phyloP scores from a whole-genome alignment of 108 stramenopile species.

The Craspedostauros australis region DNA sequence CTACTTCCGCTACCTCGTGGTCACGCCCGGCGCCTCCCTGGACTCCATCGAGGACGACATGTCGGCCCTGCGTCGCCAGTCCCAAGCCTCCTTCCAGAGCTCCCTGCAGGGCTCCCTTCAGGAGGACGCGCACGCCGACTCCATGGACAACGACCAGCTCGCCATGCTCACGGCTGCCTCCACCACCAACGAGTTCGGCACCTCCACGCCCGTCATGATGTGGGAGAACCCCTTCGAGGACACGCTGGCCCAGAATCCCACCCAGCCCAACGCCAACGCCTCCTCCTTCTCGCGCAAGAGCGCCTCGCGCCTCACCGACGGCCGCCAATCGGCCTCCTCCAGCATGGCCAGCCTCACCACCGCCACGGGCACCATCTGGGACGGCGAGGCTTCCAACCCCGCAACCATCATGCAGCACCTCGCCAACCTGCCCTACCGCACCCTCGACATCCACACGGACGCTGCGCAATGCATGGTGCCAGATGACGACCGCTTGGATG shows the following conservation, averaged over 20 bases:
- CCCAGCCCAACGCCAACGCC: neutral
- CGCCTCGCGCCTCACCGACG: conserved; percentile 1
- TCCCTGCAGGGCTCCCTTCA: neutral
- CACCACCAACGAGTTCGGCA: conserved; percentile 32
- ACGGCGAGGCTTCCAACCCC: neutral
- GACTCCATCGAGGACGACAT: conserved; percentile 1
- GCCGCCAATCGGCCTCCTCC: conserved; percentile 3
- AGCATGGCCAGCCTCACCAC: neutral
- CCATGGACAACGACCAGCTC: conserved; percentile 17
- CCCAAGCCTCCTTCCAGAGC: conserved; percentile 34
- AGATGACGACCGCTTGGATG: conserved; percentile 54
- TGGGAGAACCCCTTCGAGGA: conserved; percentile 73
- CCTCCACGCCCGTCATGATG: conserved; percentile 41
- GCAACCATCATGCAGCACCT: too few species aligned
- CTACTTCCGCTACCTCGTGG: conserved; percentile 82
- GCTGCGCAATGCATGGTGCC: conserved; percentile 14
- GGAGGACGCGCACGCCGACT: conserved; percentile 19
- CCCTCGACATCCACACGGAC: conserved; percentile 47
- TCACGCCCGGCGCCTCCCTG: conserved; percentile 61
- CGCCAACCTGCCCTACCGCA: conserved; percentile 57
- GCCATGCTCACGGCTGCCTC: conserved; percentile 12
- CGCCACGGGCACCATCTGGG: conserved; percentile 2
- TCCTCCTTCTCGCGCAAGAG: neutral
- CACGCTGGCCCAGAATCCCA: too few species aligned
- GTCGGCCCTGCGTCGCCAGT: conserved; percentile 7